Percentiles rank a stretch among this genome's conserved stretches.
These are phyloP conservation scores for Pseudocercospora macadamiae DNA, from an alignment of 2,329 filamentous ascomycete species.

Conservation along the genomic window DNA sequence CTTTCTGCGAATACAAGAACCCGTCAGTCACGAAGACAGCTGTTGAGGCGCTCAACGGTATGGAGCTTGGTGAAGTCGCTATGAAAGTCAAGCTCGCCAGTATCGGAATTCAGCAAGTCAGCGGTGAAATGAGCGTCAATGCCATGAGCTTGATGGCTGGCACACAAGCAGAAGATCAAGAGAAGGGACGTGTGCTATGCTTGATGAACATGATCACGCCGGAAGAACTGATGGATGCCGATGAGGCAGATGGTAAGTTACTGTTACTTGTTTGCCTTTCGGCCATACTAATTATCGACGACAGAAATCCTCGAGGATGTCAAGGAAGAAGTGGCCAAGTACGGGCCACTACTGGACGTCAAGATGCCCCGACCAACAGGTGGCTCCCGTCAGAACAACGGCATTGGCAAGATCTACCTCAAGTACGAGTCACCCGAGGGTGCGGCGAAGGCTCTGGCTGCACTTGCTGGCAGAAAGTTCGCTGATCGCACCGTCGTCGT, in stretches of 20 bases:
- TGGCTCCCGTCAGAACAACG: conserved; percentile 79
- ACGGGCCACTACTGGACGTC: conserved; percentile 79
- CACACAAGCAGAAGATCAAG: conserved; percentile 73
- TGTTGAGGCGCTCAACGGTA: conserved; percentile 86
- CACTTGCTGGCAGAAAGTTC: conserved; percentile 94
- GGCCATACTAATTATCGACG: conserved; percentile 5
- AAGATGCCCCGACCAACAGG: conserved; percentile 89
- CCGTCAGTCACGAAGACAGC: conserved; percentile 77
- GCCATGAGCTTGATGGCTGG: conserved; percentile 98
- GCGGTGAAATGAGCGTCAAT: conserved; percentile 92
- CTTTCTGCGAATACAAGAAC: conserved; percentile 93
- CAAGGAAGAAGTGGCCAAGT: conserved; percentile 89
- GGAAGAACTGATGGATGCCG: conserved; percentile 89
- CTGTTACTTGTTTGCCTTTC: background rate
- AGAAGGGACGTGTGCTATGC: conserved; percentile 83
- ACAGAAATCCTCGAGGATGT: conserved; percentile 96
- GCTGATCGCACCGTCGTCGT: conserved; percentile 94
- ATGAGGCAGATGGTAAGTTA: conserved; percentile 86
- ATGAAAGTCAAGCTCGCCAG: conserved; percentile 87
- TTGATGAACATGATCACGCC: conserved; percentile 98
- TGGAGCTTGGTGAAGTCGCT: conserved; percentile 86
- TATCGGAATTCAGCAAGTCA: conserved; percentile 91
- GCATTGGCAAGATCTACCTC: conserved; percentile 97
- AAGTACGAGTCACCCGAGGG: conserved; percentile 81
- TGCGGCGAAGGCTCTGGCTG: conserved; percentile 80